Evolutionary conservation across 1,284 basidiomycete species (phyloP).

Genomic region (Rhizoctonia solani): DNA sequence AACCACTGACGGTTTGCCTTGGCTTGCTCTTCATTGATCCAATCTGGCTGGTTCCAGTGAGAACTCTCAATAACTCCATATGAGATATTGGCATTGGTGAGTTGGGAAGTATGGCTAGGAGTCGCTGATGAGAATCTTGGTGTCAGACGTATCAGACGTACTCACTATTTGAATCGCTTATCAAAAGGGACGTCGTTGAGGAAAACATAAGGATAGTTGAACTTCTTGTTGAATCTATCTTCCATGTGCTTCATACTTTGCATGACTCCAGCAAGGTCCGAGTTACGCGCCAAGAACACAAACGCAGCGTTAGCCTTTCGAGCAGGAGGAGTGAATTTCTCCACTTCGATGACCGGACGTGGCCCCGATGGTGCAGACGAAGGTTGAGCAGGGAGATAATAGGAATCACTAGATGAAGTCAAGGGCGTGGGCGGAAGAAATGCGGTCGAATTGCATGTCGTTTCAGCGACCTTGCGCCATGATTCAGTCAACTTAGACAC

Average conservation of each 20-base stretch:
- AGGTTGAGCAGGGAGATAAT: conserved; percentile 20
- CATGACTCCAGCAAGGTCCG: conserved; percentile 50
- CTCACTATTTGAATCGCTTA: conserved; percentile 49
- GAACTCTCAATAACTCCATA: conserved; percentile 61
- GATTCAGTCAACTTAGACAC: conserved; percentile 38
- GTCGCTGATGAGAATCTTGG: not conserved
- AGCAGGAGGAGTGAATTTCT: conserved; percentile 35
- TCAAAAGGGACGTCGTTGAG: conserved; percentile 50
- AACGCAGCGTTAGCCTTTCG: conserved; percentile 49
- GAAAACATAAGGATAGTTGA: conserved; percentile 50
- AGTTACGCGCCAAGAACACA: conserved; percentile 52
- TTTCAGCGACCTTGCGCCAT: conserved; percentile 19
- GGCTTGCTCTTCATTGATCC: conserved; percentile 71
- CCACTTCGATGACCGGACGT: conserved; percentile 1
- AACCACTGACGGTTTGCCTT: conserved; percentile 60
- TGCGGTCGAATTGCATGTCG: conserved; percentile 28
- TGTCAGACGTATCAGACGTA: not conserved
- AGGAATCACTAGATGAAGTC: conserved; percentile 46
- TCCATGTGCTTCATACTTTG: conserved; percentile 32
- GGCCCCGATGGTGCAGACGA: conserved; percentile 2
- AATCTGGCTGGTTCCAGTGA: conserved; percentile 68
- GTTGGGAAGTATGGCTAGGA: conserved; percentile 22
- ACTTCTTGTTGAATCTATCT: conserved; percentile 47
- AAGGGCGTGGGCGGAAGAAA: conserved; percentile 15
- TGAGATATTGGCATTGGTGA: conserved; percentile 48